phyloP scores from a whole-genome alignment of 192 early-diverging fungal species.

The Gaertneriomyces semiglobifer region DNA sequence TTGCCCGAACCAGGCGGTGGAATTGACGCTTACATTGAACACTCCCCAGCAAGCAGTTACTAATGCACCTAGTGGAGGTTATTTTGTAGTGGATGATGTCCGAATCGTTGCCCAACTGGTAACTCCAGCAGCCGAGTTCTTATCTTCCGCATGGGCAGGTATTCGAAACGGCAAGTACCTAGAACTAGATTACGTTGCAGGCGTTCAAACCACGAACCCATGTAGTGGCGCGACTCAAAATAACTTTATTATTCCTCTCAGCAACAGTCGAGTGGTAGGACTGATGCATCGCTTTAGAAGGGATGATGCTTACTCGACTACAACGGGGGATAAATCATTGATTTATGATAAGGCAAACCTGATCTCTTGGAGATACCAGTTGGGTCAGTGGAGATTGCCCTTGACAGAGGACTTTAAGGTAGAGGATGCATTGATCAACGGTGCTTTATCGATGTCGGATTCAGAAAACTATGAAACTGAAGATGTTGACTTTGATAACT shows the following conservation, averaged over 20 bases:
- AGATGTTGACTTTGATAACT: conserved; percentile 6
- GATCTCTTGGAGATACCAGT: conserved; percentile 1
- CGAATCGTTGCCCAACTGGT: background rate
- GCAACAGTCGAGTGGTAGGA: background rate
- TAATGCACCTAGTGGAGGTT: background rate
- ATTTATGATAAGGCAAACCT: background rate
- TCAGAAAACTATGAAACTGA: background rate
- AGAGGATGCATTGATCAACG: background rate
- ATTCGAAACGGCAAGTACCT: background rate
- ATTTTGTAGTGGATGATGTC: background rate
- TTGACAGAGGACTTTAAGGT: conserved; percentile 2
- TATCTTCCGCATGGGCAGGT: background rate
- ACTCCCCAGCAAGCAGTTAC: background rate
- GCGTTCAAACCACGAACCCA: background rate
- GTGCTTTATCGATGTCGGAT: background rate
- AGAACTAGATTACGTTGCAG: background rate
- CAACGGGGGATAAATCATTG: background rate
- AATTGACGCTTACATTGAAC: background rate
- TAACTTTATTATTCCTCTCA: background rate
- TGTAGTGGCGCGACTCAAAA: background rate
- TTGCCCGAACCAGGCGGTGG: background rate
- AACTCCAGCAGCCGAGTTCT: background rate
- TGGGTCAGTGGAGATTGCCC: background rate
- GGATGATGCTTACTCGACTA: background rate
- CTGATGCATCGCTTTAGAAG: background rate